phyloP scores from a whole-genome alignment of 495 filamentous ascomycete species.

The Cladorrhinum samala region DNA sequence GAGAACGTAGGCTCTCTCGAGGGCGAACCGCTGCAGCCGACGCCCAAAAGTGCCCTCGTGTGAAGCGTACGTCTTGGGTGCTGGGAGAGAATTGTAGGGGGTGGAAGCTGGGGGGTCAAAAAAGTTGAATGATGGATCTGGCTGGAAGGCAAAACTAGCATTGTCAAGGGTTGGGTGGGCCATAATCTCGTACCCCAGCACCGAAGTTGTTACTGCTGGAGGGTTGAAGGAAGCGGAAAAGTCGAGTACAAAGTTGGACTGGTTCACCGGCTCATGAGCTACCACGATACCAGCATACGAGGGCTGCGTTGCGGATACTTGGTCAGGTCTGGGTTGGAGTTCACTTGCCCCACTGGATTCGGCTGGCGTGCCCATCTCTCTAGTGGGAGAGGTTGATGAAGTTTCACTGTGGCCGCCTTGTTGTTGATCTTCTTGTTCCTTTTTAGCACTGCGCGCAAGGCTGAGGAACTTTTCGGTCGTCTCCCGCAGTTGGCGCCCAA shows the following conservation, averaged over 20 bases:
- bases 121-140: conserved; percentile 18
- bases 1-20: conserved; percentile 60
- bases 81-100: conserved; percentile 26
- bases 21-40: conserved; percentile 57
- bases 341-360: too few species aligned
- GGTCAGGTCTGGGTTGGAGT: not conserved
- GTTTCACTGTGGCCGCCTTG: not conserved
- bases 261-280: conserved; percentile 23
- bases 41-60: conserved; percentile 67
- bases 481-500: conserved; percentile 40
- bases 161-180: conserved; percentile 31
- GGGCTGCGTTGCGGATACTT: not conserved
- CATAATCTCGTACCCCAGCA: conserved; percentile 27
- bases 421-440: conserved; percentile 27
- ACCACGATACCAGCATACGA: conserved; percentile 22
- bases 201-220: not conserved
- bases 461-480: conserved; percentile 41
- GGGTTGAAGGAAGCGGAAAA: conserved; percentile 1
- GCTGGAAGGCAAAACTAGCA: conserved; percentile 28
- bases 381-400: not conserved
- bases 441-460: conserved; percentile 34
- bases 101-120: conserved; percentile 1
- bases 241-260: conserved; percentile 3
- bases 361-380: not conserved
- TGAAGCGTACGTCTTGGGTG: conserved; percentile 44